Conservation (phyloP, 352 stramenopile species). For the Globisporangium splendens region DNA sequence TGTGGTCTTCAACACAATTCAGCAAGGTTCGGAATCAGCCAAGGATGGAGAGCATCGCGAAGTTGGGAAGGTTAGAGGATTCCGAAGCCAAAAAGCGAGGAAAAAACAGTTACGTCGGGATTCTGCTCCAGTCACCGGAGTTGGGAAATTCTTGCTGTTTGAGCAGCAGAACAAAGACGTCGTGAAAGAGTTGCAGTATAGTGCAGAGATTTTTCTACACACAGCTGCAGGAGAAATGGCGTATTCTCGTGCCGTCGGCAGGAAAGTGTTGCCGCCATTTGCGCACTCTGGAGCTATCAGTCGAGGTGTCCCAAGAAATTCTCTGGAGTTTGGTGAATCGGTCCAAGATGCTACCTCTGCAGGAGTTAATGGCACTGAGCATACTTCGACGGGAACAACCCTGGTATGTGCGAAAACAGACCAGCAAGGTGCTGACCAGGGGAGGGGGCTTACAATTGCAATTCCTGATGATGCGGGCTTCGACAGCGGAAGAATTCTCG, state of each 20-base stretch:
- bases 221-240: constrained; percentile 64
- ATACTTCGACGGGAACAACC: neutral
- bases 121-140: constrained; percentile 56
- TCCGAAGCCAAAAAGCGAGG: constrained; percentile 59
- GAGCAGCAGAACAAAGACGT: constrained; percentile 90
- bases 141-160: constrained; percentile 84
- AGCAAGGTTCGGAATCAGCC: constrained; percentile 23
- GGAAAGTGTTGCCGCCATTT: constrained; percentile 50
- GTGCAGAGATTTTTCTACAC: constrained; percentile 75
- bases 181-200: constrained; percentile 89
- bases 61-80: constrained; percentile 18
- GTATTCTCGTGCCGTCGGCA: constrained; percentile 70
- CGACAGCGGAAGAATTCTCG: constrained; percentile 9
- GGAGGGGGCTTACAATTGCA: constrained; percentile 8
- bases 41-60: constrained; percentile 13
- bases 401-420: constrained; percentile 1
- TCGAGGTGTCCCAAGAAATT: neutral
- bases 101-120: constrained; percentile 74
- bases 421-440: neutral
- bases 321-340: neutral
- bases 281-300: neutral
- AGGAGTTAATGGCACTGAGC: neutral
- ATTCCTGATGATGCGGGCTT: constrained; percentile 13
- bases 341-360: neutral
- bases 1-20: constrained; percentile 61